phyloP scores from a whole-genome alignment of 768 basidiomycete species.

The Auricularia sp. region DNA sequence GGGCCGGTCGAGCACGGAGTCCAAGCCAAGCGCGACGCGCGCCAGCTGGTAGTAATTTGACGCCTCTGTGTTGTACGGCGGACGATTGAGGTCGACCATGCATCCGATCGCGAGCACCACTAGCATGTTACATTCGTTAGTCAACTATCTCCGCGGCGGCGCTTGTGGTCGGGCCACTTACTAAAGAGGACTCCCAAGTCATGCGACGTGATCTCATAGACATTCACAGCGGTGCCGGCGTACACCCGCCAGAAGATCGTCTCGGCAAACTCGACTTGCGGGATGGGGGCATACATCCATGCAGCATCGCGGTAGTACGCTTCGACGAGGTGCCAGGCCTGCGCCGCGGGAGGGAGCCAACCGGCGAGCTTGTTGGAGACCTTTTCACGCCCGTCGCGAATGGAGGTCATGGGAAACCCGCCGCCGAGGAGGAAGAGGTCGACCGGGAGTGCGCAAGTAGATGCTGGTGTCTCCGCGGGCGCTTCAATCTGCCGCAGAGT shows the following conservation, averaged over 20 bases:
- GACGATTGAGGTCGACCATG: slow-evolving; percentile 47
- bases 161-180: neutral
- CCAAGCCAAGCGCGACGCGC: slow-evolving; percentile 23
- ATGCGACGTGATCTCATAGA: slow-evolving; percentile 22
- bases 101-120: slow-evolving; percentile 56
- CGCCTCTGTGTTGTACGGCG: slow-evolving; percentile 58
- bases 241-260: slow-evolving; percentile 53
- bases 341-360: slow-evolving; percentile 20
- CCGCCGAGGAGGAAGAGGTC: neutral
- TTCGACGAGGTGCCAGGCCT: slow-evolving; percentile 50
- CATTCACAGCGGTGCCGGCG: slow-evolving; percentile 10
- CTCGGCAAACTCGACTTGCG: slow-evolving; percentile 45
- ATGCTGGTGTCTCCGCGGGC: neutral
- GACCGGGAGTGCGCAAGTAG: neutral
- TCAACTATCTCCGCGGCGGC: neutral
- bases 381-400: neutral
- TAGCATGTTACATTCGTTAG: neutral
- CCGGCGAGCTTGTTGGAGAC: neutral
- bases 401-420: neutral
- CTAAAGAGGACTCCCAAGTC: slow-evolving; percentile 52
- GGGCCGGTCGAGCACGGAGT: neutral
- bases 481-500: neutral
- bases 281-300: slow-evolving; percentile 60
- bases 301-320: slow-evolving; percentile 57
- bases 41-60: slow-evolving; percentile 63